These are phyloP conservation scores for Tardiomyces digboiensis DNA, from an alignment of 1,139 yeast species.

Conservation along the genomic window DNA sequence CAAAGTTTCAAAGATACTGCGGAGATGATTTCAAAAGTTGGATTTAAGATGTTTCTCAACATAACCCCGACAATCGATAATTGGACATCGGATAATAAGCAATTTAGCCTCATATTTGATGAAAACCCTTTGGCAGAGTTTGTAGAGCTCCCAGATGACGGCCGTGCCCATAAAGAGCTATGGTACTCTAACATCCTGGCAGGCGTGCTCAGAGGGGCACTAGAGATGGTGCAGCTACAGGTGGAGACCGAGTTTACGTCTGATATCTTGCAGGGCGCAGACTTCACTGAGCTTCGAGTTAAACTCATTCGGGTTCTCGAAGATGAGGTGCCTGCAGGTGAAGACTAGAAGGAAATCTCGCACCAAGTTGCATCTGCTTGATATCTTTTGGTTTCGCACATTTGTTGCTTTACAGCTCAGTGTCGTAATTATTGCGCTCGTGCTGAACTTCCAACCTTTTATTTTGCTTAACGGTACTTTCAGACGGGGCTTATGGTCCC, in stretches of 20 bases:
- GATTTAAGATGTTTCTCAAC: slow-evolving; percentile 83
- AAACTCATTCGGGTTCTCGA: slow-evolving; percentile 64
- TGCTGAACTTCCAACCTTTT: too few relatives aligned
- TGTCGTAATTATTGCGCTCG: too few relatives aligned
- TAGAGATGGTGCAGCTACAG: slow-evolving; percentile 94
- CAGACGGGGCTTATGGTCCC: too few relatives aligned
- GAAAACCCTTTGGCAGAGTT: slow-evolving; percentile 94
- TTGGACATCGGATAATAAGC: slow-evolving; percentile 70
- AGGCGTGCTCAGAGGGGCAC: slow-evolving; percentile 85
- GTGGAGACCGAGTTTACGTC: slow-evolving; percentile 75
- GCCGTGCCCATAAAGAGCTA: slow-evolving; percentile 57
- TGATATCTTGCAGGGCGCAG: slow-evolving; percentile 80
- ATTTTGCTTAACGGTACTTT: too few relatives aligned
- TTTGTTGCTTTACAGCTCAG: too few relatives aligned
- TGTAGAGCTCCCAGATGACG: slow-evolving; percentile 82
- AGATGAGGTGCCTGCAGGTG: slow-evolving; percentile 97
- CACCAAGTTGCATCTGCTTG: too few relatives aligned
- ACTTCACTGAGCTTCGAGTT: slow-evolving; percentile 68
- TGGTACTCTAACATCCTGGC: slow-evolving; percentile 92
- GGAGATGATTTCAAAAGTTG: slow-evolving; percentile 75
- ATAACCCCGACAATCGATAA: slow-evolving; percentile 66
- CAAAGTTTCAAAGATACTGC: slow-evolving; percentile 75
- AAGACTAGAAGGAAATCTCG: slow-evolving; percentile 65
- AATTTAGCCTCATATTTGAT: slow-evolving; percentile 60
- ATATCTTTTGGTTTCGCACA: too few relatives aligned